Conservation (phyloP, 208 protist species). For the Acanthamoeba divionensis region DNA sequence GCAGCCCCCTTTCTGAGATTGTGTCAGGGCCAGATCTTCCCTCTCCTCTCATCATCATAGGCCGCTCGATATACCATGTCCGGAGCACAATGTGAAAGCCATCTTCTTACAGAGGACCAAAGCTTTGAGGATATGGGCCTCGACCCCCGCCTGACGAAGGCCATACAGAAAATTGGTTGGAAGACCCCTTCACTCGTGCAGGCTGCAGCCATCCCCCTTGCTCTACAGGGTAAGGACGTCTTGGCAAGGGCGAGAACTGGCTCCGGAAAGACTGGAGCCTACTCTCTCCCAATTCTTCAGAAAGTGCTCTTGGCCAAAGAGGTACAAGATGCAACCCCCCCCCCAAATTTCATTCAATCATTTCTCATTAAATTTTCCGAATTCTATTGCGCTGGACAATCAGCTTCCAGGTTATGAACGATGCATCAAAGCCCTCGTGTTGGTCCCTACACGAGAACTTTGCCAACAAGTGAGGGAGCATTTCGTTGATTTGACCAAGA, state of each 20-base stretch:
- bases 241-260: conserved; percentile 79
- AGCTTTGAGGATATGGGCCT: conserved; percentile 1
- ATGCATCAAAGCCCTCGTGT: conserved; percentile 88
- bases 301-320: conserved; percentile 67
- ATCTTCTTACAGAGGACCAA: no score
- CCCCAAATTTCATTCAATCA: no score
- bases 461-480: conserved; percentile 87
- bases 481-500: conserved; percentile 18
- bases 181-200: conserved; percentile 18
- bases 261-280: conserved; percentile 83
- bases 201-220: conserved; percentile 21
- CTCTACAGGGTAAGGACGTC: conserved; percentile 75
- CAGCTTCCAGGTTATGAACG: conserved; percentile 35
- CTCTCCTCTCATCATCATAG: no score
- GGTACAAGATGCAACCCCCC: not conserved
- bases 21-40: no score
- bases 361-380: no score
- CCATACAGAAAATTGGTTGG: not conserved
- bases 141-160: not conserved
- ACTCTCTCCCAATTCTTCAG: conserved; percentile 79
- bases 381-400: no score
- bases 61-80: no score
- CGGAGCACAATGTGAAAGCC: no score
- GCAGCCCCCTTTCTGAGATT: no score
- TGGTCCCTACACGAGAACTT: conserved; percentile 94